Percentiles rank a stretch among this genome's conserved stretches.
These are phyloP conservation scores for Pestalotiopsis sp. DNA, from an alignment of 2,329 filamentous ascomycete species.

Conservation along the genomic window DNA sequence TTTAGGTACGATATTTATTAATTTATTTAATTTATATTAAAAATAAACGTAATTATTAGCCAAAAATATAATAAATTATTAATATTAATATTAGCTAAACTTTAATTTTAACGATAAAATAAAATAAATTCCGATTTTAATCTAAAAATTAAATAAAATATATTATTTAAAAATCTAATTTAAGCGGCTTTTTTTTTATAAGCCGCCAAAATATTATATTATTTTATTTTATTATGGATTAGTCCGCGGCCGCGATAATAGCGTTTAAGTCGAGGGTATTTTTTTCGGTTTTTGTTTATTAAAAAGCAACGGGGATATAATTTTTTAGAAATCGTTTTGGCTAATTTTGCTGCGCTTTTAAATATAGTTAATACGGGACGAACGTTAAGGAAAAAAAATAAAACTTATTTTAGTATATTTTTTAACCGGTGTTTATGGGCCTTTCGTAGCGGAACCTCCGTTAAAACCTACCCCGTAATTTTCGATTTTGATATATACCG, in stretches of 20 bases:
- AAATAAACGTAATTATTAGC: neutral
- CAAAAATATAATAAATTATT: neutral
- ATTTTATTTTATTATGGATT: neutral
- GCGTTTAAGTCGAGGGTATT: neutral
- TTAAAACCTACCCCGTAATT: neutral
- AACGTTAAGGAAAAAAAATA: neutral
- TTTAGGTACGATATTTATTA: neutral
- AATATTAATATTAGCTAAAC: neutral
- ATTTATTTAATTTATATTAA: neutral
- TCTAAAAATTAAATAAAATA: neutral
- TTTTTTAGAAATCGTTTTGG: neutral
- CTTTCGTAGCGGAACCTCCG: neutral
- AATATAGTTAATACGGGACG: neutral
- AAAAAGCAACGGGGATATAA: neutral
- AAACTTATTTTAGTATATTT: neutral
- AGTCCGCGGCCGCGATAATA: neutral
- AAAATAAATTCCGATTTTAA: neutral
- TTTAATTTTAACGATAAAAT: neutral
- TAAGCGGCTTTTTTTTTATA: neutral
- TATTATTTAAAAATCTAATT: neutral
- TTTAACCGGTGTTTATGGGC: too few species aligned
- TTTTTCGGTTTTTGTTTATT: neutral
- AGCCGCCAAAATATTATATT: neutral
- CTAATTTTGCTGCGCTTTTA: neutral
- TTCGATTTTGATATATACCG: neutral